A percentile compares a stretch with the other conserved stretches of the same genome.
These are phyloP conservation scores for Colletotrichum navitas DNA, from an alignment of 2,329 filamentous ascomycete species.

Conservation along the genomic window DNA sequence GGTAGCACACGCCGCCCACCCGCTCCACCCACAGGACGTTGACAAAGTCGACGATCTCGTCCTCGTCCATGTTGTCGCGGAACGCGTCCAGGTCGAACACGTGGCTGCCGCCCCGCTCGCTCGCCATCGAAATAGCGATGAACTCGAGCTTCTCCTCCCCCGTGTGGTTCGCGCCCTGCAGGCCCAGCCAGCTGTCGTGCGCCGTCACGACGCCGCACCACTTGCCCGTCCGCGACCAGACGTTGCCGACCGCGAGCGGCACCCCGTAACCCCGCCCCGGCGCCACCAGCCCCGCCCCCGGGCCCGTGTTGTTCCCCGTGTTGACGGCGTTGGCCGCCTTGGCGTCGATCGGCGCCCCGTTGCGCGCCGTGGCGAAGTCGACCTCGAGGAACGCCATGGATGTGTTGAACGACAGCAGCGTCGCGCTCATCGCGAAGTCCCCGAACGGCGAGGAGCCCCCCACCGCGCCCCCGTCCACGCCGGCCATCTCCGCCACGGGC, in stretches of 20 bases:
- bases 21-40: constrained; percentile 62
- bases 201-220: constrained; percentile 59
- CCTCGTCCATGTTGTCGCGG: constrained; percentile 56
- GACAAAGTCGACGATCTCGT: constrained; percentile 59
- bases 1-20: constrained; percentile 57
- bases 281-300: constrained; percentile 17
- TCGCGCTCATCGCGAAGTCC: constrained; percentile 30
- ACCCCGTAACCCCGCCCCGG: constrained; percentile 32
- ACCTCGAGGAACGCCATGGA: constrained; percentile 56
- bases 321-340: constrained; percentile 43
- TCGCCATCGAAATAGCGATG: constrained; percentile 56
- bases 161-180: constrained; percentile 61
- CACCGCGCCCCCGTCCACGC: constrained; percentile 45
- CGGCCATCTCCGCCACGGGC: constrained; percentile 46
- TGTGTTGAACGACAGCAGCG: constrained; percentile 56
- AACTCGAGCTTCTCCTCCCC: constrained; percentile 58
- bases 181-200: constrained; percentile 60
- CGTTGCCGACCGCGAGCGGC: constrained; percentile 59
- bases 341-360: constrained; percentile 49
- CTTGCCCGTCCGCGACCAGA: constrained; percentile 52
- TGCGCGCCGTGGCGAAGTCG: constrained; percentile 49
- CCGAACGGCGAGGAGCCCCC: constrained; percentile 22
- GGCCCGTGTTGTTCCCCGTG: constrained; percentile 43
- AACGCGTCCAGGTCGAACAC: constrained; percentile 53
- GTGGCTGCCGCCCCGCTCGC: constrained; percentile 51